Evolutionary conservation across 495 filamentous ascomycete genomes (phyloP), one percentile per base, ranked within the genome.

Genomic region (Talaromyces nanjingensis): DNA sequence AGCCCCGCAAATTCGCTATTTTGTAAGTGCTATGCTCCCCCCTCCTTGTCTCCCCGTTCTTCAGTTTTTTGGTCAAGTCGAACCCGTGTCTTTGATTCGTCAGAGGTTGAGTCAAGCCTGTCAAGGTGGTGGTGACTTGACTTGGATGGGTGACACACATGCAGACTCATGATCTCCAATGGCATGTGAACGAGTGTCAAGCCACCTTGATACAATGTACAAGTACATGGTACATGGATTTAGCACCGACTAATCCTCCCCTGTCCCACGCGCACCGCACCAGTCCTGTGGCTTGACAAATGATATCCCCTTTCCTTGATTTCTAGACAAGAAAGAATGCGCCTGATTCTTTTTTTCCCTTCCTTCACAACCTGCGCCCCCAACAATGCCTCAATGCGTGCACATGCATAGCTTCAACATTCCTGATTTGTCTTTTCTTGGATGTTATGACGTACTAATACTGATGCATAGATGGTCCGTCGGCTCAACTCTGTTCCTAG

Each of bases 1-100:
- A 82, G 76, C 94, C 94, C 64, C 83, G 89, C 70, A 98, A 98
- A 80, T 96, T 98, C 72, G 94, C 94, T 58, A 90, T 96, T 64
- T 74, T 98, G 94, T 97, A 87, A 88, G 93, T 92, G 56, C 64
- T 54, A 67, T 61, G 56, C 45, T 27, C 53, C 63, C 39, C 65
- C 59, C 39, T 55, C 27, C 55, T 60, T 60, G 20, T 63, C 63
- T 57, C 49, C 37, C 49, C 42, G 5, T 64, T 42, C 16, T 57
- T 29, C 14, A 39, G n/a, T 25, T 12, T 47, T 33, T 34, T 18
- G 9, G 33, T 37, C 33, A 12, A 37, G 27, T 18, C 55, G 55
- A 29, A 29, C 55, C 33, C 33, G 27, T 39, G 31, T 39, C 58
- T 47, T 27, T 25, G 53, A 29, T 56, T 29, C 9, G 53, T 56